Evolutionary conservation across 345 rosid genomes (phyloP), one percentile per base, ranked within the genome.

Genomic region (thale cress (Arabidopsis thaliana)): DNA sequence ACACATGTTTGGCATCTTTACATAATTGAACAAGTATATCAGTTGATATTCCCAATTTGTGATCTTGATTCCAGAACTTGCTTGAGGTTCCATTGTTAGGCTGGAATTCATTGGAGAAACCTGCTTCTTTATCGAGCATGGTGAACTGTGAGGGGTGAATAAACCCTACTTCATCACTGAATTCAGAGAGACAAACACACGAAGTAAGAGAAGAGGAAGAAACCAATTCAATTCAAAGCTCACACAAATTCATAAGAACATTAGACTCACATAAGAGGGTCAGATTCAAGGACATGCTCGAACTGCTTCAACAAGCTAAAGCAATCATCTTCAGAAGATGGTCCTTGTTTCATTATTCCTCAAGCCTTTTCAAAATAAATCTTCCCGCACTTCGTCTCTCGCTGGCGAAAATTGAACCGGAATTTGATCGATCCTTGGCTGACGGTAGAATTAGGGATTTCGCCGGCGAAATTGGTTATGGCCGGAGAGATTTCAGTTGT

Each of bases 121-220:
- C 76, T 8, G 76, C 79, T 75, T 78, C 89, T 62, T 77, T 69
- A 46, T 69, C 80, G 67, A 95, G 83, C 22, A 75, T 37, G 56
- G 68, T 79, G 70, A 95, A 83, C 72, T 90, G 99, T n/a, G 97
- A 84, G 8, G 98, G 94, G 68, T 95, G 98, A 81, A 92, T 75
- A 72, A 87, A 88, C 73, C 93, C 98, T 14, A 95, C 80, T 83
- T 95, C 97, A 72, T 92, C 95, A 51, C 98, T 91, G 82, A 25
- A 72, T 37, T 71, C 59, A 81, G 57, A 41, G 36, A 41, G 6
- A 69, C 12, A 42, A 10, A 63, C 20, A 16, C 20, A 61, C 0
- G 28, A 33, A 30, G 46, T 41, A 41, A 41, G 45, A 41, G 45
- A 41, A 11, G 5, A 41, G 14, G 45, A 41, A 11, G 45, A 11